Evolutionary conservation across 2,329 filamentous ascomycete species (phyloP), one percentile per base, ranked within the genome.

Genomic region (Leptographium lundbergii): DNA sequence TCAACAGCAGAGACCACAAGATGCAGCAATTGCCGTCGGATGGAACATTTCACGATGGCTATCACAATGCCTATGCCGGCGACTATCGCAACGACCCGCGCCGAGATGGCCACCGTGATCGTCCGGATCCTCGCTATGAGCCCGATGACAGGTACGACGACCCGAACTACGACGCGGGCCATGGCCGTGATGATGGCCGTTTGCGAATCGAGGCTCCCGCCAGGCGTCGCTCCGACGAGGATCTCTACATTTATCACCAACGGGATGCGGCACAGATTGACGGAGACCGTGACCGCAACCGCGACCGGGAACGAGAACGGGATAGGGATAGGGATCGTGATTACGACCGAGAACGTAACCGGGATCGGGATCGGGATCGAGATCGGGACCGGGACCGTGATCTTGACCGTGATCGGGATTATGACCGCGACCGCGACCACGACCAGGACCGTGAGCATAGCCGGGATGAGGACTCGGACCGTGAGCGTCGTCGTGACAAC

Each of bases 281-380:
- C 14, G 58, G 56, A 14, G 54, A 45, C 22, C 51, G 47, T 10
- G 55, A 48, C 39, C 56, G 56, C 17, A 57, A 61, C 9, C 54
- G 17, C 9, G 54, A 57, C 17, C 54, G n/a, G 7, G 50, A 45
- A 27, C 55, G 24, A 3, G 45, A 48, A 22, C 61, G 63, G 25
- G 64, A 64, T 13, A 62, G 56, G 29, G 51, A 56, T 4, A 42
- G 55, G 1, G 58, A 59, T 6, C 32, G 67, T 11, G 71, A 70
- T 19, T 68, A 71, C 59, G 56, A 61, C 4, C 57, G 57, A 1
- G 56, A 63, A 39, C 54, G 56, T 11, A 54, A 34, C 14, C 57
- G 54, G 6, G 27, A 56, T 17, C 52, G 19, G 4, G 47, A 42
- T 24, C 61, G 62, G 29, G 64, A 64, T 17, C 62, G 59, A 7